Base-by-base conservation (phyloP, 768 basidiomycete species). In the Pleurotus citrinopileatus region DNA sequence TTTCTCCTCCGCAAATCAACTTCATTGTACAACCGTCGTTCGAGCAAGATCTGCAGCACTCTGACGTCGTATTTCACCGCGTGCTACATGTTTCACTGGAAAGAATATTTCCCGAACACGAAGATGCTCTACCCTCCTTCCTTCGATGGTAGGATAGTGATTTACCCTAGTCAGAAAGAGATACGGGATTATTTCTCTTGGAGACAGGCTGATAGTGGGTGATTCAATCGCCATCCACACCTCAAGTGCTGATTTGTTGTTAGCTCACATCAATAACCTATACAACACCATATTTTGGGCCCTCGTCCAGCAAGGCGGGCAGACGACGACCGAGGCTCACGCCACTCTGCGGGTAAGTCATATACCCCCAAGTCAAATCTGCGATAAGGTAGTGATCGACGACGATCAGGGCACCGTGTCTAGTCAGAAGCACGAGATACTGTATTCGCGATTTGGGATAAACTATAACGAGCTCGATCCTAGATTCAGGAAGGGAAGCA, bases 281-380 rank as follows among this genome's bases (percentile, higher is more conserved):
- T 95, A 98, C 73, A 99, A 99, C 64, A 98, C 97, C 0, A 76
- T 74, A 0, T 99, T 98, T 64, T 98, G 96, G 97, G 90, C 94
- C 0, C 80, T 99, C 28, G 84, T 98, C 0, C 86, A 87, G 40
- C 79, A 90, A 61, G 89, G 86, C n/a, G 88, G 86, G 0, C 74
- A 89, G 66, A 84, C 83, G 1, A 84, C 87, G 1, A 76, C 84
- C 2, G 81, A 95, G 55, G 96, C 96, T 1, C 91, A 98, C 65
- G 81, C 83, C 25, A 82, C 82, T 0, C 76, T 99, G 4, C 80
- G 79, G 61, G 94, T 94, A 54, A 40, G 77, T 57, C 10, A 47
- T 26, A 19, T 6, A 42, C n/a, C 26, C 25, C 6, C 6, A 12
- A 22, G 4, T n/a, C 23, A 12, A 12, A n/a, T 42, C n/a, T n/a